A percentile compares a stretch with the other conserved stretches of the same genome.
These are phyloP conservation scores for Populus deltoides DNA, from an alignment of 345 rosid species.

Conservation along the genomic window DNA sequence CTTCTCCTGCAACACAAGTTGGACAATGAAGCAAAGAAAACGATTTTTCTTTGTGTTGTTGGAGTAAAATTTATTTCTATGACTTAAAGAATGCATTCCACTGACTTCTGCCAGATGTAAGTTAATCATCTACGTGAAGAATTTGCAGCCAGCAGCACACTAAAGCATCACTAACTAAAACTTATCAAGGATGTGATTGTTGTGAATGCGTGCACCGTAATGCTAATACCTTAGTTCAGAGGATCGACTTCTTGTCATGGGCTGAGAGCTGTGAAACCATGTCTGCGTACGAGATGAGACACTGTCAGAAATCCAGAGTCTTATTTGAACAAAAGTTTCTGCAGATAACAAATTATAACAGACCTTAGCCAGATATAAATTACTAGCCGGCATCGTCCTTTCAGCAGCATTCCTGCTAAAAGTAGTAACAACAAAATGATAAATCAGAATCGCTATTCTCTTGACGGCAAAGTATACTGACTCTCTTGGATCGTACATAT, in stretches of 20 bases:
- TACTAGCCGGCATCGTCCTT: conserved; percentile 45
- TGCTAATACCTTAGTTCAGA: conserved; percentile 57
- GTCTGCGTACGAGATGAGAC: conserved; percentile 40
- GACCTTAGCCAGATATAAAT: conserved; percentile 63
- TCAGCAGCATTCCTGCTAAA: conserved; percentile 43
- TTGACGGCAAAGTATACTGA: not conserved
- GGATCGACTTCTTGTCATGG: conserved; percentile 77
- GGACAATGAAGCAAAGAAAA: not conserved
- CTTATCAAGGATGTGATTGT: not conserved
- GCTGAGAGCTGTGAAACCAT: conserved; percentile 71
- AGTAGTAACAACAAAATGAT: not conserved
- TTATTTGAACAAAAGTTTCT: conserved; percentile 1
- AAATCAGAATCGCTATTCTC: not conserved
- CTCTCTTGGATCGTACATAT: not conserved
- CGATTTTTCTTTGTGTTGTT: not conserved
- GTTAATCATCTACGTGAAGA: not conserved
- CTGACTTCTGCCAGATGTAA: not conserved
- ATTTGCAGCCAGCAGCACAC: not conserved
- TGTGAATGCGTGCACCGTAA: not conserved
- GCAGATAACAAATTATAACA: conserved; percentile 3
- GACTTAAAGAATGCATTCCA: not conserved
- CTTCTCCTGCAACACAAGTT: conserved; percentile 45
- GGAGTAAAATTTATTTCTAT: not conserved
- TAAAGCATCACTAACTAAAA: not conserved
- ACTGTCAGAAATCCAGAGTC: conserved; percentile 10